A percentile compares a stretch with the other conserved stretches of the same genome.
Conservation (phyloP, 1,284 basidiomycete species). For the Trametes sp. region DNA sequence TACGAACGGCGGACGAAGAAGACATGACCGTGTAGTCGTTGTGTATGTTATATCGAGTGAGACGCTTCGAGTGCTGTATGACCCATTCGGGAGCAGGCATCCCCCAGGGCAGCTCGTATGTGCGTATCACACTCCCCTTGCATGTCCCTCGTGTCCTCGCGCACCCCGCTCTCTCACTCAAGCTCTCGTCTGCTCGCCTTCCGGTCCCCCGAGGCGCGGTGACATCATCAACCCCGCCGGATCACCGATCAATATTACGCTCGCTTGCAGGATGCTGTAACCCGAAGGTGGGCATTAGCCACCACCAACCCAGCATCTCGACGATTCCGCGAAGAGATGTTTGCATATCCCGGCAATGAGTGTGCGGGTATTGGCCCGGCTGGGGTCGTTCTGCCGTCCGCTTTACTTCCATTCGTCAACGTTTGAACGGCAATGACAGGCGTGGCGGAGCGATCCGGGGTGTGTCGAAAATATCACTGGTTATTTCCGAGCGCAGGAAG, state of each 20-base stretch:
- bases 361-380: too few relatives aligned
- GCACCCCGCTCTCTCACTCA: neutral
- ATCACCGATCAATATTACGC: neutral
- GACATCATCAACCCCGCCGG: slow-evolving; percentile 3
- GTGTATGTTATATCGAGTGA: slow-evolving; percentile 23
- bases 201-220: neutral
- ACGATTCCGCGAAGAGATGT: too few relatives aligned
- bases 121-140: neutral
- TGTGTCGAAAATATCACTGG: too few relatives aligned
- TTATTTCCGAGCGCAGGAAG: too few relatives aligned
- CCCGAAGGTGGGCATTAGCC: too few relatives aligned
- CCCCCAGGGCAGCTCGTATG: neutral
- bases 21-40: slow-evolving; percentile 5
- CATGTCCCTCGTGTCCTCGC: neutral
- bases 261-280: neutral
- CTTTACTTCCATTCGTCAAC: too few relatives aligned
- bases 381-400: too few relatives aligned
- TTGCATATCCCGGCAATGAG: too few relatives aligned
- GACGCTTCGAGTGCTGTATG: slow-evolving; percentile 13
- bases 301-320: too few relatives aligned
- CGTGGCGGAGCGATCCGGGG: too few relatives aligned
- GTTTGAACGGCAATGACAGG: too few relatives aligned
- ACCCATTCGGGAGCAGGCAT: neutral
- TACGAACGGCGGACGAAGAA: slow-evolving; percentile 16
- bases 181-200: neutral